phyloP scores from a whole-genome alignment of 108 stramenopile species.

The Aureococcus anophagefferens region DNA sequence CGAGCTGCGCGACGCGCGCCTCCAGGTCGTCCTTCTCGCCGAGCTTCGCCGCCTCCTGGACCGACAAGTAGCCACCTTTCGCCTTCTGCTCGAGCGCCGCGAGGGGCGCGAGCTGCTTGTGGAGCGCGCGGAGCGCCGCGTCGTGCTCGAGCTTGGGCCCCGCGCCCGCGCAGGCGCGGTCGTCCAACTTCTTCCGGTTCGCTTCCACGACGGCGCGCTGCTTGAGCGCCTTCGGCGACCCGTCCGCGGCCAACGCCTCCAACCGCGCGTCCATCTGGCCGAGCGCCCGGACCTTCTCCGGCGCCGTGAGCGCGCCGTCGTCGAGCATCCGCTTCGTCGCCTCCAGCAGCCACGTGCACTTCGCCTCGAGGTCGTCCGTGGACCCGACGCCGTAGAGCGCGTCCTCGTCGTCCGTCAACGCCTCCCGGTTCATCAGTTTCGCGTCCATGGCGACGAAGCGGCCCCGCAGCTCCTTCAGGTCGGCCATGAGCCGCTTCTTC shows the following conservation, averaged over 20 bases:
- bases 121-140: background rate
- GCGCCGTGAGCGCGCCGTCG: conserved; percentile 24
- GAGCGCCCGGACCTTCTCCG: conserved; percentile 22
- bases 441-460: conserved; percentile 46
- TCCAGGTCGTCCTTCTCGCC: background rate
- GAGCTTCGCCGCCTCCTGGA: background rate
- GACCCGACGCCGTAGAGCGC: conserved; percentile 60
- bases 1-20: background rate
- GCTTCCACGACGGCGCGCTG: background rate
- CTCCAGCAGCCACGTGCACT: conserved; percentile 14
- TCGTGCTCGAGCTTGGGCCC: background rate
- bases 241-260: background rate
- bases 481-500: conserved; percentile 55
- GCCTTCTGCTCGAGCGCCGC: background rate
- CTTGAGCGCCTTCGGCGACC: background rate
- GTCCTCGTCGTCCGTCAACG: conserved; percentile 64
- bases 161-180: background rate
- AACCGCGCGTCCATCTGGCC: conserved; percentile 8
- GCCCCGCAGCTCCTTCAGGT: conserved; percentile 34
- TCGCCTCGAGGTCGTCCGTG: conserved; percentile 14
- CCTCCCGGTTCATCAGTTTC: conserved; percentile 65
- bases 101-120: background rate
- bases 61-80: background rate
- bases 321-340: conserved; percentile 33
- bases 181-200: conserved; percentile 12